Evolutionary conservation across 2,329 filamentous ascomycete genomes (phyloP).

Genomic region (Corinectria fuckeliana): DNA sequence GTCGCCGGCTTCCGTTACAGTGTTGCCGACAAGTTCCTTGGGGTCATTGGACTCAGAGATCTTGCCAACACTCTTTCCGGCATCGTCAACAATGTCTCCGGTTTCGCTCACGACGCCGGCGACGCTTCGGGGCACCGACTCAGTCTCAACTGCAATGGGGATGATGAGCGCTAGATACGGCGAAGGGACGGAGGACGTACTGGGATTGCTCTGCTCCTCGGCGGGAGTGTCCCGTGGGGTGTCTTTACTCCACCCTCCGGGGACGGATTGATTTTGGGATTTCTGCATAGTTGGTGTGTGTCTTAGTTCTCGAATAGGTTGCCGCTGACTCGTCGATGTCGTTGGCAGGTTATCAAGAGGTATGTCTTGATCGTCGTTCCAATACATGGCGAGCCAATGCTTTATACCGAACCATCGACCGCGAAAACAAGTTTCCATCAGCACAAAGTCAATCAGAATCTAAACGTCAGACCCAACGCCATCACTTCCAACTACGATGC

Average conservation of each 20-base stretch:
- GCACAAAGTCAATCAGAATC: not conserved
- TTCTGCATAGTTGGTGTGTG: conserved; percentile 34
- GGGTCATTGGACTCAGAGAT: conserved; percentile 49
- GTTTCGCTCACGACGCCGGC: conserved; percentile 52
- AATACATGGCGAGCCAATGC: not conserved
- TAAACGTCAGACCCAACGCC: conserved; percentile 37
- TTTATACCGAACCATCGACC: not conserved
- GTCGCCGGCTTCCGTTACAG: conserved; percentile 46
- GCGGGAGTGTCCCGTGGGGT: conserved; percentile 36
- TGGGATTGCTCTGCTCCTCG: conserved; percentile 39
- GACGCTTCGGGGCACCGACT: conserved; percentile 45
- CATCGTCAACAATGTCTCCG: conserved; percentile 53
- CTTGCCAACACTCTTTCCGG: conserved; percentile 52
- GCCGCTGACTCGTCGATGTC: not conserved
- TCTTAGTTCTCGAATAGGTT: not conserved
- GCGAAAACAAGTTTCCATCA: conserved; percentile 2
- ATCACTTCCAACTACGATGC: conserved; percentile 26
- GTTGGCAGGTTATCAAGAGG: not conserved
- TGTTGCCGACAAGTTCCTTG: conserved; percentile 50
- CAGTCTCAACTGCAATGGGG: conserved; percentile 39
- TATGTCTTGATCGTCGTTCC: not conserved
- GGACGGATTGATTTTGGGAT: conserved; percentile 36
- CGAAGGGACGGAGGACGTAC: conserved; percentile 37
- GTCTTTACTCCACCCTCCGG: conserved; percentile 42
- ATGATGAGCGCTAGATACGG: conserved; percentile 36